Conservation (phyloP, 164 flowering plant genomes). For the Dillenia turbinata region DNA sequence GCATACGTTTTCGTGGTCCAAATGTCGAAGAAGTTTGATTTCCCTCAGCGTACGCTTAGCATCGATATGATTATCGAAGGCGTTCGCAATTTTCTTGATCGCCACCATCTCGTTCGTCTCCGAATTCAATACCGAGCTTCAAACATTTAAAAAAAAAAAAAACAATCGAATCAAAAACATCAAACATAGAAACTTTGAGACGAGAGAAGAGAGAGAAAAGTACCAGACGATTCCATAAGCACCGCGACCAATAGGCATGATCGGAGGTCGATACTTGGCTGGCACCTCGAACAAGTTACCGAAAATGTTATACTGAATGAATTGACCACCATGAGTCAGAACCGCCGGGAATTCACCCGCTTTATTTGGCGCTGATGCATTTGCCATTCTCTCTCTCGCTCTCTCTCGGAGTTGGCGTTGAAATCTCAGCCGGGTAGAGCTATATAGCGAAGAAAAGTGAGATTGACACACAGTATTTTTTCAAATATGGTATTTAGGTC, state of each 20-base stretch:
- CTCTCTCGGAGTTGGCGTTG: not conserved
- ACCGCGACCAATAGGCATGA: slow-evolving; percentile 88
- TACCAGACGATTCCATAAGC: slow-evolving; percentile 98
- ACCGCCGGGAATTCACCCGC: slow-evolving; percentile 47
- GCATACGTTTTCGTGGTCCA: slow-evolving; percentile 85
- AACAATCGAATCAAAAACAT: not conserved
- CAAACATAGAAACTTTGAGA: not conserved
- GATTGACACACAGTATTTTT: not conserved
- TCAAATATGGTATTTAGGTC: not conserved
- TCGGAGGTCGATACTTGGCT: slow-evolving; percentile 74
- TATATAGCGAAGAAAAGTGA: too few relatives aligned
- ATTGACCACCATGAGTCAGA: slow-evolving; percentile 64
- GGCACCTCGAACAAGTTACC: slow-evolving; percentile 81
- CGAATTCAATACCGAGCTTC: slow-evolving; percentile 50
- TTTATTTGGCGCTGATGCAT: slow-evolving; percentile 14
- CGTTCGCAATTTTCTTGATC: slow-evolving; percentile 86
- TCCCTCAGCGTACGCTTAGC: slow-evolving; percentile 95
- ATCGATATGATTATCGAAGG: slow-evolving; percentile 87
- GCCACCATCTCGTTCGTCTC: slow-evolving; percentile 95
- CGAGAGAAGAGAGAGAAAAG: not conserved
- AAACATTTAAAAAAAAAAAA: not conserved
- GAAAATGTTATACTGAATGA: slow-evolving; percentile 60
- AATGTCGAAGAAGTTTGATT: slow-evolving; percentile 83
- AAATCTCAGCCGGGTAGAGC: too few relatives aligned
- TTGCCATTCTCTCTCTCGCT: slow-evolving; percentile 2